A percentile compares a stretch with the other conserved stretches of the same genome.
Evolutionary conservation across 2,329 filamentous ascomycete genomes (phyloP).

Genomic region (Pseudocercospora crystallina): DNA sequence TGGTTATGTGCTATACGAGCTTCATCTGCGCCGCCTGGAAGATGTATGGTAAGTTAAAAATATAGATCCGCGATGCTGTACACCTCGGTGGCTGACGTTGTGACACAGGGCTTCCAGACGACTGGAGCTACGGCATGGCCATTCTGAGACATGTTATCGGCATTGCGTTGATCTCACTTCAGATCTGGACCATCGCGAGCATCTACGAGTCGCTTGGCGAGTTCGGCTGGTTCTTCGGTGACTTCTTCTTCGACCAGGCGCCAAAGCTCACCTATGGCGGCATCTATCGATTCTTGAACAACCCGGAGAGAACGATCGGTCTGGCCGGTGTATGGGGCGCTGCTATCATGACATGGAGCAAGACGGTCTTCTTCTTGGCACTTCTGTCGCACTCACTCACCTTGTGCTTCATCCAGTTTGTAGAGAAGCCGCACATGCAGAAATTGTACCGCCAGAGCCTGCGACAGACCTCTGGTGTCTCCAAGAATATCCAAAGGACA

Average conservation of each 20-base stretch:
- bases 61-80: not conserved
- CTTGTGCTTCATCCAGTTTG: conserved; percentile 83
- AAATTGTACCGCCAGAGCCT: conserved; percentile 88
- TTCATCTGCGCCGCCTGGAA: conserved; percentile 94
- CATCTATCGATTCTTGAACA: conserved; percentile 97
- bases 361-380: conserved; percentile 81
- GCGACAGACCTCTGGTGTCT: conserved; percentile 82
- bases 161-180: conserved; percentile 74
- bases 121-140: conserved; percentile 85
- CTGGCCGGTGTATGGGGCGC: conserved; percentile 94
- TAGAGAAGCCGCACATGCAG: conserved; percentile 97
- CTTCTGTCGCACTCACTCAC: conserved; percentile 82
- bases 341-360: conserved; percentile 88
- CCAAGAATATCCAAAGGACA: conserved; percentile 84
- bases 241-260: conserved; percentile 95
- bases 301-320: conserved; percentile 90
- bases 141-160: conserved; percentile 86
- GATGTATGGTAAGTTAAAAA: conserved; percentile 64
- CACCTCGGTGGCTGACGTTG: conserved; percentile 8
- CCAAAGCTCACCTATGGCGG: conserved; percentile 92
- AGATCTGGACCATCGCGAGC: conserved; percentile 88
- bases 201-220: conserved; percentile 95
- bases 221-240: conserved; percentile 98
- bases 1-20: conserved; percentile 83
- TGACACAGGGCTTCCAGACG: conserved; percentile 61